Evolutionary conservation across 306 rosid species (phyloP).

Genomic region (Potentilla sterilis): DNA sequence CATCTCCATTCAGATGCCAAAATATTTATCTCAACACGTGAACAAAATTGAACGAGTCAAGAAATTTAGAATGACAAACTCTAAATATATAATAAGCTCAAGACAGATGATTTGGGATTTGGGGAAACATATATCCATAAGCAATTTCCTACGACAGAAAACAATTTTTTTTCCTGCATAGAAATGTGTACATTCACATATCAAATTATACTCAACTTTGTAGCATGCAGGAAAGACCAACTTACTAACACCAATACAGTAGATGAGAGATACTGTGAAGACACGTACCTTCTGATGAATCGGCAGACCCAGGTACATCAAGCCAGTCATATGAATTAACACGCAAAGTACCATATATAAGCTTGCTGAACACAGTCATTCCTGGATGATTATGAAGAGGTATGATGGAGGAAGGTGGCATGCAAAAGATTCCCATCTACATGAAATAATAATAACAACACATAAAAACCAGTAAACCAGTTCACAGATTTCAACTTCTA

Average conservation of each 20-base stretch:
- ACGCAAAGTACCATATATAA: conserved; percentile 74
- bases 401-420: conserved; percentile 85
- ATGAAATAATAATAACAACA: conserved; percentile 14
- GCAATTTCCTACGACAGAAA: not conserved
- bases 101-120: not conserved
- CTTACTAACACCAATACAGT: not conserved
- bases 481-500: not conserved
- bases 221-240: conserved; percentile 1
- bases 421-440: conserved; percentile 96
- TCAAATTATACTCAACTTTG: not conserved
- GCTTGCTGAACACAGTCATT: conserved; percentile 97
- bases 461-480: not conserved
- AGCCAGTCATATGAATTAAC: conserved; percentile 92
- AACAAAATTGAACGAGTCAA: not conserved
- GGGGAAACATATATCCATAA: not conserved
- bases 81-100: not conserved
- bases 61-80: not conserved
- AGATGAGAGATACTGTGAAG: conserved; percentile 13
- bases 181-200: not conserved
- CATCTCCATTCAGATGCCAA: not conserved
- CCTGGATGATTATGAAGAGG: conserved; percentile 98
- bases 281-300: conserved; percentile 66
- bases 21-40: not conserved
- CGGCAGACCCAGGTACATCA: conserved; percentile 51
- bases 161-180: not conserved